Percentiles rank a stretch among this genome's conserved stretches.
Conservation (phyloP, 2,329 filamentous ascomycete species). For the Verticillium dahliae region DNA sequence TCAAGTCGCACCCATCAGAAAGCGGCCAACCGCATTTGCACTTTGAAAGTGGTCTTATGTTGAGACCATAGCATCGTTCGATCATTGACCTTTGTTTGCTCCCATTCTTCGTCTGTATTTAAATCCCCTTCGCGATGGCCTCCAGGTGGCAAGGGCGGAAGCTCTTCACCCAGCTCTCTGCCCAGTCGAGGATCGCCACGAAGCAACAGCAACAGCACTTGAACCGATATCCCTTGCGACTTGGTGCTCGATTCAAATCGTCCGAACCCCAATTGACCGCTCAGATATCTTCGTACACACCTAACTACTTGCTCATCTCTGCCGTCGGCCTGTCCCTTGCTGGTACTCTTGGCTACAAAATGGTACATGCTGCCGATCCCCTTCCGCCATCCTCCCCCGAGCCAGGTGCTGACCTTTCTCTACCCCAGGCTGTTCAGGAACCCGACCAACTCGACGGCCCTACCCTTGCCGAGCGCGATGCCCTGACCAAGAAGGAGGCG, state of each 20-base stretch:
- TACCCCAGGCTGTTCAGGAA: conserved; percentile 31
- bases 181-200: not conserved
- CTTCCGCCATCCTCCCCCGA: conserved; percentile 4
- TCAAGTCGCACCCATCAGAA: not conserved
- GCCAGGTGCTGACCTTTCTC: conserved; percentile 7
- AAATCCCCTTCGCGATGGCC: not conserved
- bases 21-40: not conserved
- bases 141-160: not conserved
- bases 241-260: conserved; percentile 6
- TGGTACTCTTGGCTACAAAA: conserved; percentile 49
- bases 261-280: conserved; percentile 8
- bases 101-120: not conserved
- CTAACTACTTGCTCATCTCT: conserved; percentile 16
- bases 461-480: conserved; percentile 79
- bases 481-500: conserved; percentile 70
- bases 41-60: conserved; percentile 4
- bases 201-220: not conserved
- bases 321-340: conserved; percentile 42
- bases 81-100: not conserved
- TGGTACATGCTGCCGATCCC: conserved; percentile 35
- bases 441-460: conserved; percentile 50
- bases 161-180: conserved; percentile 4
- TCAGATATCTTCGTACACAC: conserved; percentile 4
- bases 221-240: not conserved
- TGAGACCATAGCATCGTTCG: not conserved